Conservation (phyloP, 768 basidiomycete genomes). For the Psilocybe subaeruginosa region DNA sequence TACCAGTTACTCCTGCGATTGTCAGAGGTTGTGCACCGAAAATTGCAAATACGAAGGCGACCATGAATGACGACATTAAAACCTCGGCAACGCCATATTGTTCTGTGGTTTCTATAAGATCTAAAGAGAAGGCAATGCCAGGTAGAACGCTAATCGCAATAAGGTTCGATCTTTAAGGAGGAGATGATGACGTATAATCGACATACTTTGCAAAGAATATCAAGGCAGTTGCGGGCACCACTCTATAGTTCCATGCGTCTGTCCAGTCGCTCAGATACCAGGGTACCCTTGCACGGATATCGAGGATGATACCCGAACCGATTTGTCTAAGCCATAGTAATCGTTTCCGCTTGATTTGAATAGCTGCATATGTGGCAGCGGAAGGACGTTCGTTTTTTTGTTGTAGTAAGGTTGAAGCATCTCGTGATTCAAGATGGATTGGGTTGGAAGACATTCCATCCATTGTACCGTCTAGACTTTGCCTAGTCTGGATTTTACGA, state of each 20-base stretch:
- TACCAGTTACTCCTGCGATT: conserved; percentile 90
- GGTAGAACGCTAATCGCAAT: conserved; percentile 66
- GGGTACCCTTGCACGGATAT: conserved; percentile 72
- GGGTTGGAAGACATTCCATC: not conserved
- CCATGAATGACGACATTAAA: conserved; percentile 83
- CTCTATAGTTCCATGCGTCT: conserved; percentile 91
- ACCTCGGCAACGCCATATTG: conserved; percentile 92
- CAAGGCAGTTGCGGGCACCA: conserved; percentile 82
- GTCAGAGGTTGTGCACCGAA: conserved; percentile 91
- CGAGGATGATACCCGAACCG: conserved; percentile 67
- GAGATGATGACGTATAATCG: not conserved
- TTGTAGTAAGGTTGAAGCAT: conserved; percentile 5
- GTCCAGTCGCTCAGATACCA: conserved; percentile 89
- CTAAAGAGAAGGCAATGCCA: conserved; percentile 89
- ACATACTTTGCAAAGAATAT: conserved; percentile 86
- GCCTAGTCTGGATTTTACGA: no score
- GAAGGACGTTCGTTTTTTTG: conserved; percentile 13
- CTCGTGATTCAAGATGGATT: conserved; percentile 1
- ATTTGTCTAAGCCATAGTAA: conserved; percentile 34
- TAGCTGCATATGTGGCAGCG: conserved; percentile 16
- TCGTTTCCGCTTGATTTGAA: conserved; percentile 13
- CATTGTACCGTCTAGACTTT: not conserved
- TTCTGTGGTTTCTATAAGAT: conserved; percentile 88
- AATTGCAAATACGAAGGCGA: conserved; percentile 84
- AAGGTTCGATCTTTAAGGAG: not conserved